These are phyloP conservation scores for Yamadazyma diospyri DNA, from an alignment of 1,139 yeast genomes.

Conservation along the genomic window DNA sequence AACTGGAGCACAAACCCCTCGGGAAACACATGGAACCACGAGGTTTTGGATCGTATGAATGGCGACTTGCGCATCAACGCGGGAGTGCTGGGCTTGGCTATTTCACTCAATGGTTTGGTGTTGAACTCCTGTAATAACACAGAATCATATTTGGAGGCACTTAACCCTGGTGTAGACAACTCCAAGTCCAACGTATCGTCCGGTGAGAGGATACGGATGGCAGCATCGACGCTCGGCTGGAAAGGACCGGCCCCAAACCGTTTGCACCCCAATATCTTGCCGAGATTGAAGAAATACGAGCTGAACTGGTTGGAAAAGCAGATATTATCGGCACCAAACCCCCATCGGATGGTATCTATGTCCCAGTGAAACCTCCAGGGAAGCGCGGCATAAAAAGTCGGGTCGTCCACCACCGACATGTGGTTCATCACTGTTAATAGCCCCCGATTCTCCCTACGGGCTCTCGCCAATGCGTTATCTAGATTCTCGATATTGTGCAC, in stretches of 20 bases:
- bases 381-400: conserved; percentile 81
- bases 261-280: conserved; percentile 80
- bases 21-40: conserved; percentile 95
- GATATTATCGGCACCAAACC: conserved; percentile 88
- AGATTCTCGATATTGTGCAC: conserved; percentile 61
- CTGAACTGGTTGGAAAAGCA: conserved; percentile 63
- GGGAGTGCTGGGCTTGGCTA: conserved; percentile 26
- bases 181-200: conserved; percentile 66
- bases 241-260: conserved; percentile 92
- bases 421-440: conserved; percentile 92
- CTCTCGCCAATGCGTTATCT: conserved; percentile 57
- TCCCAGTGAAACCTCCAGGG: conserved; percentile 68
- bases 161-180: conserved; percentile 30
- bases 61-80: conserved; percentile 42
- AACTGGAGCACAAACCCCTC: conserved; percentile 92
- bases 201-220: conserved; percentile 78
- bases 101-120: conserved; percentile 20
- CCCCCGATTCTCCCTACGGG: conserved; percentile 67
- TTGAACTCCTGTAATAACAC: conserved; percentile 31
- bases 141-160: conserved; percentile 19
- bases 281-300: conserved; percentile 73
- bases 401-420: conserved; percentile 93
- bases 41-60: conserved; percentile 54
- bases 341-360: conserved; percentile 81
- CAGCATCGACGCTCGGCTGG: conserved; percentile 87